Evolutionary conservation across 1,139 yeast genomes (phyloP), one percentile per base, ranked within the genome.

Genomic region (Scheffersomyces parashehatae): DNA sequence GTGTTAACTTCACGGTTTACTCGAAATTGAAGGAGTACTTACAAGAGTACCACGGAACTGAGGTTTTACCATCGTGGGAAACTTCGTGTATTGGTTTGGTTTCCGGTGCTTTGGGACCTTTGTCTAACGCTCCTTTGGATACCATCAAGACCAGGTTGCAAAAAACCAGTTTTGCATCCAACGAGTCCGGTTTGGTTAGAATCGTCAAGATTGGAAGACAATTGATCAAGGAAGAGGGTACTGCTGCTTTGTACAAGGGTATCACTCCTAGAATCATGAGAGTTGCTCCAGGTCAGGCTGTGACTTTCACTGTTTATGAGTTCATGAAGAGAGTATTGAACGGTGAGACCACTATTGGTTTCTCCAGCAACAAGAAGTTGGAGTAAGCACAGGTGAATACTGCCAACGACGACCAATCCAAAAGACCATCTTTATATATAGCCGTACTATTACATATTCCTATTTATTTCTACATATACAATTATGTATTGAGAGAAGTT

Each of bases 261-360:
- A 93, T 93, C 63, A 90, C 97, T 34, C 99, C 99, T 58, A 86
- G 99, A 76, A 93, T 93, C 57, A 90, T 93, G 96, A 86, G 99
- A 73, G 99, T 93, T 45, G 99, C 99, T 13, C 98, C 99, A 20
- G 99, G 99, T 50, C 99, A 93, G 71, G 97, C 98, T 44, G 98
- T 93, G 45, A 95, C 97, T 14, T 93, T 93, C 71, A 93, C 98
- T 6, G 96, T 93, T 39, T 93, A 93, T 68, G 99, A 93, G 70
- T 85, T 77, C 63, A 87, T 90, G 65, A 87, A 91, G 68, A 81
- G 77, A 31, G 72, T 77, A 42, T 76, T 91, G 64, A 88, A 54
- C 40, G 73, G 71, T 40, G 69, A 66, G 42, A 46, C 64, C n/a
- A 44, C 57, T 28, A 42, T 57, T 34, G 61, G 59, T 13, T 32